Evolutionary conservation across 768 basidiomycete genomes (phyloP).

Genomic region (Ramaria rubella): DNA sequence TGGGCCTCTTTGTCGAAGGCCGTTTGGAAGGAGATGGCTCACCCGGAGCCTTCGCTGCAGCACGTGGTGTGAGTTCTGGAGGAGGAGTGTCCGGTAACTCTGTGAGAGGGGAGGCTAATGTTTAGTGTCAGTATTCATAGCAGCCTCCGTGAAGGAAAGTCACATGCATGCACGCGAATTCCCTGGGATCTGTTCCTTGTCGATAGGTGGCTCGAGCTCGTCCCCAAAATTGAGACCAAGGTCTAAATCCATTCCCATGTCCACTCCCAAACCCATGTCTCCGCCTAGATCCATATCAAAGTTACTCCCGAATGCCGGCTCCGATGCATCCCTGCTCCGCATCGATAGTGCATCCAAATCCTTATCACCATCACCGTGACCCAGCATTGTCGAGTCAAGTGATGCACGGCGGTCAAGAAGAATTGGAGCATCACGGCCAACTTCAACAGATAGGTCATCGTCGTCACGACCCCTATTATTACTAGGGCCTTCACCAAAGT

Average conservation of each 20-base stretch:
- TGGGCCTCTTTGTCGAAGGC: slow-evolving; percentile 35
- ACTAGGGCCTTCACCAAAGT: slow-evolving; percentile 59
- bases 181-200: slow-evolving; percentile 50
- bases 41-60: slow-evolving; percentile 35
- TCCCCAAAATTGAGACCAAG: slow-evolving; percentile 68
- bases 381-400: slow-evolving; percentile 55
- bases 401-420: slow-evolving; percentile 45
- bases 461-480: slow-evolving; percentile 26
- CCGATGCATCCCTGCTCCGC: slow-evolving; percentile 56
- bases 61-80: slow-evolving; percentile 45
- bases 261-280: slow-evolving; percentile 34
- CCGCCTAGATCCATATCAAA: slow-evolving; percentile 50
- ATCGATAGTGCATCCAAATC: slow-evolving; percentile 62
- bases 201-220: slow-evolving; percentile 34
- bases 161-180: slow-evolving; percentile 66
- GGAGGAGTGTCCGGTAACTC: slow-evolving; percentile 76
- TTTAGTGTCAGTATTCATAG: slow-evolving; percentile 8
- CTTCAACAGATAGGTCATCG: slow-evolving; percentile 56
- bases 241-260: slow-evolving; percentile 55
- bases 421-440: slow-evolving; percentile 64
- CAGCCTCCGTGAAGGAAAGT: neutral
- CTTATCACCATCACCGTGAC: slow-evolving; percentile 36
- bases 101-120: slow-evolving; percentile 65
- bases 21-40: slow-evolving; percentile 34
- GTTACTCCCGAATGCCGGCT: slow-evolving; percentile 35